Base-by-base conservation (phyloP, 495 filamentous ascomycete species). In the Bryoglossum gracile region DNA sequence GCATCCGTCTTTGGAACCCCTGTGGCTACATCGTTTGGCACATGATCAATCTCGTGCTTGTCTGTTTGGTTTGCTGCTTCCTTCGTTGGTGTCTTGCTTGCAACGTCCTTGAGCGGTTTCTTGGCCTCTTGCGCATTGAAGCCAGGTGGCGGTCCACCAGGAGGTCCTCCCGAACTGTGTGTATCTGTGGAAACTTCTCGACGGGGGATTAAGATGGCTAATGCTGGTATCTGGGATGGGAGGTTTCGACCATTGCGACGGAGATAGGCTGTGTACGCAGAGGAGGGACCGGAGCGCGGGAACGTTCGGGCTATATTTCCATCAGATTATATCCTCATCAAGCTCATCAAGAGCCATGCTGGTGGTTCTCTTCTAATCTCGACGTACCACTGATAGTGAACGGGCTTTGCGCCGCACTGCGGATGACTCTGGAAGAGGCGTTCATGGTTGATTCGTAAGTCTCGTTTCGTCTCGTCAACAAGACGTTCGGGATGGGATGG, bases 111-210 rank as follows among this genome's bases (percentile, higher is more conserved):
- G 28, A 92, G 70, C 2, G 92, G 89, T 57, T 87, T 94, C 76
- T 89, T 95, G 30, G 92, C 92, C 65, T 87, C 68, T 61, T 94
- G 82, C 13, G 87, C 70, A 62, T 95, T 89, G 75, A 96, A 99
- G 8, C 92, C 94, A 8, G 92, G 92, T 39, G 92, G 91, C 26
- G 92, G 92, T 14, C 80, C 83, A 36, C 68, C 70, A 18, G 73
- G 64, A 14, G 68, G 69, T 28, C 75, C 70, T 41, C 76, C 70
- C 24, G 74, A 69, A 22, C 78, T 79, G 14, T 79, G 77, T 32
- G 82, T 80, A 49, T 90, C 84, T 43, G 92, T 97, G 16, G 79
- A 74, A 61, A 85, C 78, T 55, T 65, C 70, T 52, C 82, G 76
- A 58, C 68, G 63, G 26, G 82, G 81, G 23, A 87, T 76, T 49